Conservation (phyloP, 2,329 filamentous ascomycete genomes). For the Diaporthe longicolla region DNA sequence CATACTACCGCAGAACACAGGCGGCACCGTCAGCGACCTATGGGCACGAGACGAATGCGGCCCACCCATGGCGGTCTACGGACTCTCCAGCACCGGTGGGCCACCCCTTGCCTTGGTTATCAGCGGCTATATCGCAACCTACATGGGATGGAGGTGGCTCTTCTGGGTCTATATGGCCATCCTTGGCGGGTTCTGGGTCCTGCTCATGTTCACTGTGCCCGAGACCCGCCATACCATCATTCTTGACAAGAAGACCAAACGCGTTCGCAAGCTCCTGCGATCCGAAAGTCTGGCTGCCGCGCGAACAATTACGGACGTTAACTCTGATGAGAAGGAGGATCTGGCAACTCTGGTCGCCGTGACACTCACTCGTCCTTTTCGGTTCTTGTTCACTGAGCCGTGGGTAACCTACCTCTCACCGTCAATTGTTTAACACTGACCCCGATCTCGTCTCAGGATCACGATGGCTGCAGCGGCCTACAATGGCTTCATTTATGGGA, state of each 20-base stretch:
- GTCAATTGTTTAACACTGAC: background rate
- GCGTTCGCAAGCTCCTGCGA: slow-evolving; percentile 25
- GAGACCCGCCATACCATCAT: slow-evolving; percentile 36
- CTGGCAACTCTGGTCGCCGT: slow-evolving; percentile 19
- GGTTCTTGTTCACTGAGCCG: slow-evolving; percentile 38
- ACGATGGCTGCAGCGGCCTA: slow-evolving; percentile 32
- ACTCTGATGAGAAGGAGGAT: slow-evolving; percentile 29
- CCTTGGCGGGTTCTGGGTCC: slow-evolving; percentile 27
- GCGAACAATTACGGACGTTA: background rate
- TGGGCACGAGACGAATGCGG: slow-evolving; percentile 36
- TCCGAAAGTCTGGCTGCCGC: slow-evolving; percentile 26
- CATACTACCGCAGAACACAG: background rate
- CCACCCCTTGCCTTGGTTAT: slow-evolving; percentile 34
- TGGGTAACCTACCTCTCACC: background rate
- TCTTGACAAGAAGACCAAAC: slow-evolving; percentile 34
- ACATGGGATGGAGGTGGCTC: slow-evolving; percentile 34
- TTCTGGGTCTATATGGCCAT: slow-evolving; percentile 39
- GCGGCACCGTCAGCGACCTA: slow-evolving; percentile 35
- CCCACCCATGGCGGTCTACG: slow-evolving; percentile 36
- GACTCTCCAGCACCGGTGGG: slow-evolving; percentile 35
- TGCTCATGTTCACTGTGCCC: slow-evolving; percentile 27
- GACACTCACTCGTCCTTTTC: slow-evolving; percentile 21
- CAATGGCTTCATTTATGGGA: slow-evolving; percentile 38
- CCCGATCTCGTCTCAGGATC: background rate
- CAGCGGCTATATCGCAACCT: slow-evolving; percentile 16